Conservation (phyloP, 1,284 basidiomycete species). For the Malassezia yamatoensis region DNA sequence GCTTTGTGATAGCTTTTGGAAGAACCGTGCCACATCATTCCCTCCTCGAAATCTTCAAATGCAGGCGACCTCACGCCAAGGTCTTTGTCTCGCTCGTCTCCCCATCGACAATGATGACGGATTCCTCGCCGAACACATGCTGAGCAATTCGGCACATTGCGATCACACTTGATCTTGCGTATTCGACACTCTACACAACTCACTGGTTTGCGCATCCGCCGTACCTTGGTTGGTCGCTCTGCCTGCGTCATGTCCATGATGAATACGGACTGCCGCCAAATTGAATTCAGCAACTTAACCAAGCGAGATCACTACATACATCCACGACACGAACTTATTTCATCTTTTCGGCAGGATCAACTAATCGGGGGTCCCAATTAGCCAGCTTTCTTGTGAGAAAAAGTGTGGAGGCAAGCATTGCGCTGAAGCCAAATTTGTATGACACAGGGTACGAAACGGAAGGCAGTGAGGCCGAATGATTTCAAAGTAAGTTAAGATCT, state of each 20-base stretch:
- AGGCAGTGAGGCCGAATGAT: slow-evolving; percentile 3
- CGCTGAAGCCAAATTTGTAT: no score
- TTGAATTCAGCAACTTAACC: neutral
- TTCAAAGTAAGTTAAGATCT: slow-evolving; percentile 6
- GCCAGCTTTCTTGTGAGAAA: neutral
- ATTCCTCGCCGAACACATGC: slow-evolving; percentile 28
- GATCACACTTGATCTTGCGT: slow-evolving; percentile 24
- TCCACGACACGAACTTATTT: no score
- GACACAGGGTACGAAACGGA: slow-evolving; percentile 12
- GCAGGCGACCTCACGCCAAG: no score
- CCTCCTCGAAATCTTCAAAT: no score
- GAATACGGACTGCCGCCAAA: no score
- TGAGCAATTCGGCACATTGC: slow-evolving; percentile 31
- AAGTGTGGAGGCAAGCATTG: no score
- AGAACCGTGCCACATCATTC: no score
- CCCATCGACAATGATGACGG: slow-evolving; percentile 30
- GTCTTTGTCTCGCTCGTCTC: slow-evolving; percentile 29
- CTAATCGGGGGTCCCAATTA: no score
- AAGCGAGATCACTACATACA: neutral
- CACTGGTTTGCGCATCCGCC: slow-evolving; percentile 5
- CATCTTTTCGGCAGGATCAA: no score
- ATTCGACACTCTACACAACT: slow-evolving; percentile 32
- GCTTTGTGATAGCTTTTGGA: neutral
- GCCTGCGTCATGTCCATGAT: neutral
- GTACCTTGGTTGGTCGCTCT: neutral